Evolutionary conservation across 441 rosid genomes (phyloP), one percentile per base, ranked within the genome.

Genomic region (Euphorbia neoarborescens): DNA sequence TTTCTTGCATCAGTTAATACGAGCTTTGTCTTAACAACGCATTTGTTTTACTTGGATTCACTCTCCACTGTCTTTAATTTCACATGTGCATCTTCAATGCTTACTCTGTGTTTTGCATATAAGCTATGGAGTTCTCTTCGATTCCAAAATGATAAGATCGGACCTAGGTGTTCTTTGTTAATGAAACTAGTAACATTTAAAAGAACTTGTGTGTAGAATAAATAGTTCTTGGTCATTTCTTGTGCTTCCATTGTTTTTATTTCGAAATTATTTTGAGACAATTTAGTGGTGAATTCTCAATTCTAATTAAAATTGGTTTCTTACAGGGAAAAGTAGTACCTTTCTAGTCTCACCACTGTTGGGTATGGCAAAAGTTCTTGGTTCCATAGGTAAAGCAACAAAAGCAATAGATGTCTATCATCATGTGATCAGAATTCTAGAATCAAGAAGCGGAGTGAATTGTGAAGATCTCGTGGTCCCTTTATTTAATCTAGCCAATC

Each of bases 321-420:
- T 80, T 72, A 42, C 71, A 92, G 96, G 95, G 71, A 75, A 83
- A 70, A 58, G 40, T 68, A 84, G 85, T 79, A 77, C 80, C 51
- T 80, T 84, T 70, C 86, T 93, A 40, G 81, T 89, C 81, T 76
- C 86, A 38, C 87, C 97, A 30, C 80, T 90, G 63, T 80, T 90
- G 85, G 96, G 91, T 64, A 73, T 88, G 79, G 97, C 97, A 54
- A 89, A 93, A 87, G 85, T 82, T 81, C 80, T 87, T 60, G 81
- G 81, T 77, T 89, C 81, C 27, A 65, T 80, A 64, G 88, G 94
- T 76, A 86, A 83, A 81, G 79, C 82, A 34, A 73, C 73, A 34
- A 83, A 84, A 81, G 96, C 96, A 0, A 75, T 81, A 12, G 83
- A 81, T 53, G 68, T 72, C 58, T 90, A 93, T 71, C 76, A 84